A percentile compares a stretch with the other conserved stretches of the same genome.
Evolutionary conservation across 2,329 filamentous ascomycete genomes (phyloP).

Genomic region (Trichoderma sp.): DNA sequence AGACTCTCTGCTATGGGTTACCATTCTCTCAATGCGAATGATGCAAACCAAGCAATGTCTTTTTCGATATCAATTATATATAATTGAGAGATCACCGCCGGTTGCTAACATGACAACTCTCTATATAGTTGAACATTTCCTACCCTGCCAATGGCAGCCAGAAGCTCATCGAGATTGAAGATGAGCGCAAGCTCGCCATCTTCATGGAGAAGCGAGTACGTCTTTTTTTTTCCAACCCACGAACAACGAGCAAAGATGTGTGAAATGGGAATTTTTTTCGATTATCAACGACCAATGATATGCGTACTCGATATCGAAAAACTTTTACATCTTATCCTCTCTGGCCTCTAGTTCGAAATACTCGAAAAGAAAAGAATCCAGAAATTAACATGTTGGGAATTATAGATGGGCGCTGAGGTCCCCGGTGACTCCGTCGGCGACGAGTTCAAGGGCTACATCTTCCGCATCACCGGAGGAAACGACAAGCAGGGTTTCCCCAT

Average conservation of each 20-base stretch:
- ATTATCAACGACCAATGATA: constrained; percentile 25
- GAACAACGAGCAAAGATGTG: constrained; percentile 13
- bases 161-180: constrained; percentile 98
- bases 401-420: constrained; percentile 86
- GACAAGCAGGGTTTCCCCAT: constrained; percentile 99
- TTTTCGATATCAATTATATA: neutral
- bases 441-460: constrained; percentile 99
- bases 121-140: constrained; percentile 63
- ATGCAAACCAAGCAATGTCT: neutral
- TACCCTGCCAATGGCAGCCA: constrained; percentile 99
- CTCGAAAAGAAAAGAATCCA: constrained; percentile 1
- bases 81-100: neutral
- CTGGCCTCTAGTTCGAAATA: neutral
- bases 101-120: constrained; percentile 40
- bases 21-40: neutral
- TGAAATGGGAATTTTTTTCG: neutral
- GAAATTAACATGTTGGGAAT: constrained; percentile 27
- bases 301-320: constrained; percentile 19
- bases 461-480: constrained; percentile 99
- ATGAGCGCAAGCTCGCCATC: constrained; percentile 98
- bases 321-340: neutral
- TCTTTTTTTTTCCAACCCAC: constrained; percentile 36
- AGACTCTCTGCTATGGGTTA: no score
- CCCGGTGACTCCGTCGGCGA: constrained; percentile 93
- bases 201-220: constrained; percentile 97